phyloP scores from a whole-genome alignment of 345 rosid genomes.

The Populus davidiana region DNA sequence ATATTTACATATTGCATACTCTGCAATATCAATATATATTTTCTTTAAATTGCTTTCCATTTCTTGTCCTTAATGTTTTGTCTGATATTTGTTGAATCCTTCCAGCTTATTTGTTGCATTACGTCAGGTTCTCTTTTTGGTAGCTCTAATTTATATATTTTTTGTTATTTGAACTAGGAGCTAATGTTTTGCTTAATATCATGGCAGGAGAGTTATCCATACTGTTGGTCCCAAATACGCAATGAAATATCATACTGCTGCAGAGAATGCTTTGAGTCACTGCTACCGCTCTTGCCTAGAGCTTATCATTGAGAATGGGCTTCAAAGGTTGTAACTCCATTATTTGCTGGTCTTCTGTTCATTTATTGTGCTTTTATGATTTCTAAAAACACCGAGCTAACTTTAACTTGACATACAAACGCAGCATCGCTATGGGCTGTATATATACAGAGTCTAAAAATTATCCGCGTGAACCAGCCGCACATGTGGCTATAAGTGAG shows the following conservation, averaged over 20 bases:
- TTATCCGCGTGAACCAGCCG: constrained; percentile 98
- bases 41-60: neutral
- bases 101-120: neutral
- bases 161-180: neutral
- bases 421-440: constrained; percentile 93
- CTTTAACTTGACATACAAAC: constrained; percentile 28
- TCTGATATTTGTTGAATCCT: neutral
- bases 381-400: constrained; percentile 14
- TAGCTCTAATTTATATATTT: neutral
- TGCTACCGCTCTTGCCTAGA: constrained; percentile 96
- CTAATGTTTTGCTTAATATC: neutral
- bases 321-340: constrained; percentile 52
- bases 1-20: neutral
- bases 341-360: constrained; percentile 8
- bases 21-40: neutral
- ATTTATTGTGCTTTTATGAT: neutral
- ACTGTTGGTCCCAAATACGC: constrained; percentile 99
- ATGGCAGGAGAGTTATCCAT: constrained; percentile 50
- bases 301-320: constrained; percentile 82
- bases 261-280: constrained; percentile 98
- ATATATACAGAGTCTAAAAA: constrained; percentile 90
- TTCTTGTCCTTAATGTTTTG: neutral
- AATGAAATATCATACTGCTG: constrained; percentile 94
- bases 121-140: neutral
- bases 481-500: constrained; percentile 98